A percentile compares a stretch with the other conserved stretches of the same genome.
Evolutionary conservation across 306 rosid genomes (phyloP).

Genomic region (Crotalaria pallida): DNA sequence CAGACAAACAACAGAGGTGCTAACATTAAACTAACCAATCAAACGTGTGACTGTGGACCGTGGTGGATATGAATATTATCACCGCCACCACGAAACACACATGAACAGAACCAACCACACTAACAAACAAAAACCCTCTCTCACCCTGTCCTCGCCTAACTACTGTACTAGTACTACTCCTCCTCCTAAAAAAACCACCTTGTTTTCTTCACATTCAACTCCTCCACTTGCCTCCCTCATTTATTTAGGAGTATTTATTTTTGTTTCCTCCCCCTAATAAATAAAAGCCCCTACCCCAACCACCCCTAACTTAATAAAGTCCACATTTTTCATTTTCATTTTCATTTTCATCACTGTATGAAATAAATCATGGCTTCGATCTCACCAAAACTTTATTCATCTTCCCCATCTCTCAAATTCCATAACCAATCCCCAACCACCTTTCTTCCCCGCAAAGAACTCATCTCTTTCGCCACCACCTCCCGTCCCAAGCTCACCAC

Average conservation of each 20-base stretch:
- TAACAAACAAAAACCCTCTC: neutral
- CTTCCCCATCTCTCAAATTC: constrained; percentile 55
- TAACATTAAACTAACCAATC: constrained; percentile 2
- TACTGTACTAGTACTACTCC: too few relatives aligned
- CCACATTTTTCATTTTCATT: neutral
- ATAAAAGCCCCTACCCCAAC: neutral
- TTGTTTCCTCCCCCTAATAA: neutral
- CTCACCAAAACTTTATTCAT: constrained; percentile 56
- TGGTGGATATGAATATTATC: neutral
- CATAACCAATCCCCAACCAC: constrained; percentile 22
- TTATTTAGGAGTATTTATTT: too few relatives aligned
- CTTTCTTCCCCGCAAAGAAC: constrained; percentile 28
- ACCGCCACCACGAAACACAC: neutral
- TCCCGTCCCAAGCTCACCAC: constrained; percentile 14
- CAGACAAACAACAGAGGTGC: too few relatives aligned
- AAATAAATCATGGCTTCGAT: constrained; percentile 59
- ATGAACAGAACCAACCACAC: neutral
- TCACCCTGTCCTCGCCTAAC: neutral
- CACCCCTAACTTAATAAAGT: neutral
- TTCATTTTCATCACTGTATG: neutral
- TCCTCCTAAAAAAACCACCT: too few relatives aligned
- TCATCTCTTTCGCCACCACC: constrained; percentile 31
- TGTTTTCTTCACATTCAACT: neutral
- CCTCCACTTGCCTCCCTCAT: neutral
- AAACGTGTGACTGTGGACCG: constrained; percentile 36